Conservation (phyloP, 768 basidiomycete genomes). For the Kwoniella dendrophila region DNA sequence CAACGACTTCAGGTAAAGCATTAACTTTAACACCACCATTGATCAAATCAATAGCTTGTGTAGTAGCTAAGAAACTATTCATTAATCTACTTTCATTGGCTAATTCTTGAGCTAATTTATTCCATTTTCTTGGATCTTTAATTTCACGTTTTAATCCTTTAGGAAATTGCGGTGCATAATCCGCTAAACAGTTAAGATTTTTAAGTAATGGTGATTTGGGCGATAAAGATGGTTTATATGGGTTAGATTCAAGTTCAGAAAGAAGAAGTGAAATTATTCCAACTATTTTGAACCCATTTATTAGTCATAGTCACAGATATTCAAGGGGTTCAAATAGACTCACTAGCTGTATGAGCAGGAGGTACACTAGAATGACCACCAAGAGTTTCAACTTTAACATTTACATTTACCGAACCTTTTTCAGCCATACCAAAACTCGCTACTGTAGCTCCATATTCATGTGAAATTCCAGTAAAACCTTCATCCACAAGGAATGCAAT, state of each 20-base stretch:
- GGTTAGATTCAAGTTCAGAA: constrained; percentile 69
- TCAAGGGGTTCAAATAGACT: constrained; percentile 13
- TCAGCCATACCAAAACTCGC: constrained; percentile 56
- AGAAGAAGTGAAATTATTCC: constrained; percentile 76
- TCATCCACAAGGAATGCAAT: constrained; percentile 85
- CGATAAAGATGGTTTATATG: constrained; percentile 57
- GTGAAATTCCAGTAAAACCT: constrained; percentile 65
- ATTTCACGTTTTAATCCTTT: constrained; percentile 59
- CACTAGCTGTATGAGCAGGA: constrained; percentile 71
- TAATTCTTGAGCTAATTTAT: constrained; percentile 60
- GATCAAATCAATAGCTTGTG: constrained; percentile 53
- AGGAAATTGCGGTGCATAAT: constrained; percentile 65
- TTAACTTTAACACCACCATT: constrained; percentile 52
- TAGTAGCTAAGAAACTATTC: constrained; percentile 50
- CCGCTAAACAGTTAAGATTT: constrained; percentile 68
- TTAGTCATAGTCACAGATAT: constrained; percentile 28
- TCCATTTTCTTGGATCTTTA: constrained; percentile 48
- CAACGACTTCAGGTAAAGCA: constrained; percentile 49
- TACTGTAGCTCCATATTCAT: constrained; percentile 47
- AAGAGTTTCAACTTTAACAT: constrained; percentile 55
- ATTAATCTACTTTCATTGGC: constrained; percentile 48
- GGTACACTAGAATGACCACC: constrained; percentile 89
- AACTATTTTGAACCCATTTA: constrained; percentile 59
- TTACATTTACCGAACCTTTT: constrained; percentile 53
- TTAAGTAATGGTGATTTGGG: constrained; percentile 48